Conservation (phyloP, 768 basidiomycete genomes). For the Rhodotorula graminis region DNA sequence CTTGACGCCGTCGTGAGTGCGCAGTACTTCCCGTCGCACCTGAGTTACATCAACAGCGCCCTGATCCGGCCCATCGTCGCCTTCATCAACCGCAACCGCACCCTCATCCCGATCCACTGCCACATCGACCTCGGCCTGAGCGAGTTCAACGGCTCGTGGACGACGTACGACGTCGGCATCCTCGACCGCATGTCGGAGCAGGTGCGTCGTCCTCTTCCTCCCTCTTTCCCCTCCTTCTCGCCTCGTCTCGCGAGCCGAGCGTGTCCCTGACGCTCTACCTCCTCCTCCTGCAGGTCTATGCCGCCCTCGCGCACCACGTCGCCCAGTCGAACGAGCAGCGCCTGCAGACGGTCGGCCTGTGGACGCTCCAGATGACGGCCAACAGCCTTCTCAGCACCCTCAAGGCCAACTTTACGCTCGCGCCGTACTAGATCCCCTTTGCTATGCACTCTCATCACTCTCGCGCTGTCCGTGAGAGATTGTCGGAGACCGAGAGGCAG, state of each 20-base stretch:
- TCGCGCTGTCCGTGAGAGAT: too few relatives aligned
- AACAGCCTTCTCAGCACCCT: constrained; percentile 61
- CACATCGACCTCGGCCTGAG: constrained; percentile 72
- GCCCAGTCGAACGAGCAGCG: constrained; percentile 73
- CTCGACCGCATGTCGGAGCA: constrained; percentile 85
- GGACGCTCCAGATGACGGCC: constrained; percentile 92
- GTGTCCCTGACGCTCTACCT: not conserved
- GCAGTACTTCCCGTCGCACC: constrained; percentile 68
- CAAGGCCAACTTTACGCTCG: constrained; percentile 17
- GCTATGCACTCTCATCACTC: too few relatives aligned
- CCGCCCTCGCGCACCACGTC: constrained; percentile 91
- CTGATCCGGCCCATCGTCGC: constrained; percentile 92
- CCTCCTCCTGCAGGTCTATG: constrained; percentile 60
- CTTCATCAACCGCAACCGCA: constrained; percentile 83
- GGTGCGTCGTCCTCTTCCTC: constrained; percentile 48
- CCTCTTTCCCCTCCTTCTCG: not conserved
- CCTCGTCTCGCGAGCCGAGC: not conserved
- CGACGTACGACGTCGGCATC: constrained; percentile 72
- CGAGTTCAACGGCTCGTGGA: constrained; percentile 97
- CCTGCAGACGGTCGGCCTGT: constrained; percentile 81
- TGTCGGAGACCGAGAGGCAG: too few relatives aligned
- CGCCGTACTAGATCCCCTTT: not conserved
- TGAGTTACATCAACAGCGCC: constrained; percentile 88
- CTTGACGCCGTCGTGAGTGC: not conserved
- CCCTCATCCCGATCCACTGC: constrained; percentile 88